Base-by-base conservation (phyloP, 768 basidiomycete genomes). In the Podaxis sp. region DNA sequence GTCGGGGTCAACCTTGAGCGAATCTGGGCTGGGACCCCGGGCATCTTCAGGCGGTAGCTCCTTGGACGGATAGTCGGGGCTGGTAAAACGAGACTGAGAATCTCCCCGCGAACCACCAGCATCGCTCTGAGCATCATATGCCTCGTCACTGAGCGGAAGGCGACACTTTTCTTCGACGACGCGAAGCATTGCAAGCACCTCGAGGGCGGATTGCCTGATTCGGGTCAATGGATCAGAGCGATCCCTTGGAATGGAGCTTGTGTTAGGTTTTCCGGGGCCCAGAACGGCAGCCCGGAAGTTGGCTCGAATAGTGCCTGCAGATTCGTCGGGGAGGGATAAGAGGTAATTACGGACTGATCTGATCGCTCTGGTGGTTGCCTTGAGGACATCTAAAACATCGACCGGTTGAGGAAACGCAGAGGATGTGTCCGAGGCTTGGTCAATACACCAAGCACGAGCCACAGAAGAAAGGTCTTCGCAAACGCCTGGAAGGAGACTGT, bases 261-360 rank as follows among this genome's bases (percentile, higher is more conserved):
- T 66, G 55, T 70, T 76, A 69, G 76, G 47, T n/a, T 77, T 64
- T 73, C 75, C 62, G 50, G 72, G 74, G 11, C 68, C 73, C 27
- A 78, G 77, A 54, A 72, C 76, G 23, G 77, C 80, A 50, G 82
- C 82, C 38, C 87, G 81, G 72, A 86, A 91, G 23, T 87, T 76
- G 50, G 79, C 76, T 40, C 79, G 79, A 67, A 81, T 78, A 1
- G 82, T 79, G 7, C 77, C 82, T 14, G 83, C 76, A 1, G 80
- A 82, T 60, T 93, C 90, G 67, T 93, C 87, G 0, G 92, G 93
- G 13, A 95, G 82, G 0, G 89, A 85, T 35, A 95, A 76, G 18
- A 94, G 75, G 70, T 94, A 95, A 70, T 91, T 91, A 11, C 93
- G 83, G 35, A 92, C 89, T 13, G 88, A 87, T 36, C 94, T 85